A percentile compares a stretch with the other conserved stretches of the same genome.
phyloP scores from a whole-genome alignment of 139 green algal species.

The Chlorella vulgaris region DNA sequence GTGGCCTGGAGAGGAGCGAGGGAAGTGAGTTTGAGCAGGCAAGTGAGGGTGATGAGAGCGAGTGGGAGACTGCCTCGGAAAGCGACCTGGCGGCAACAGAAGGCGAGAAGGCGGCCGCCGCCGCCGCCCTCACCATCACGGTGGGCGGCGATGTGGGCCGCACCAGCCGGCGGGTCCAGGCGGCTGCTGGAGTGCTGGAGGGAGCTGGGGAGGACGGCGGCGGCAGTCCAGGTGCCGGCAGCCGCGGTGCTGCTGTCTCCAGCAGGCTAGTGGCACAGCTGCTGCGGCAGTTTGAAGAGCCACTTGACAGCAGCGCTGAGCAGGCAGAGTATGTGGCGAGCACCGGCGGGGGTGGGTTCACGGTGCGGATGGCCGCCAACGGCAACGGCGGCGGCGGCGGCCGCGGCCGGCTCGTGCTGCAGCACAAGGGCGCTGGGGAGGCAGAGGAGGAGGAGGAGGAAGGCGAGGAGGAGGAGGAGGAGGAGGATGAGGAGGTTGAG shows the following conservation, averaged over 20 bases:
- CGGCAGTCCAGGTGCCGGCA: not conserved
- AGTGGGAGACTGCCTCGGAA: constrained; percentile 21
- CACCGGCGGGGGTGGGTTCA: not conserved
- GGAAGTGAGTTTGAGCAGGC: not conserved
- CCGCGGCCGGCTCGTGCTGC: not conserved
- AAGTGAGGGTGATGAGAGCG: not conserved
- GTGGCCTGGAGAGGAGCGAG: not conserved
- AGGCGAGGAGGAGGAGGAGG: not conserved
- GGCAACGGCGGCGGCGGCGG: not conserved
- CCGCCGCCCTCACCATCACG: not conserved
- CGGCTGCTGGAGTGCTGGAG: not conserved
- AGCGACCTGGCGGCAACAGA: not conserved
- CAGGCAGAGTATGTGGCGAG: not conserved
- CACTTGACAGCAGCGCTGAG: not conserved
- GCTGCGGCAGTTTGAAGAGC: not conserved
- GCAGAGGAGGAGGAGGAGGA: not conserved
- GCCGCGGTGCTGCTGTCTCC: not conserved
- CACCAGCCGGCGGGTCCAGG: not conserved
- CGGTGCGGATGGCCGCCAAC: not conserved
- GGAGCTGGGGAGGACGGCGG: not conserved
- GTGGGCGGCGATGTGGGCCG: not conserved
- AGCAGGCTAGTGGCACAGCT: not conserved
- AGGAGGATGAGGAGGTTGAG: not conserved
- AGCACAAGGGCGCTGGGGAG: not conserved
- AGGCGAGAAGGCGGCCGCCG: not conserved